Evolutionary conservation across 2,329 filamentous ascomycete genomes (phyloP).

Genomic region (Sarocladiaceae sp.): DNA sequence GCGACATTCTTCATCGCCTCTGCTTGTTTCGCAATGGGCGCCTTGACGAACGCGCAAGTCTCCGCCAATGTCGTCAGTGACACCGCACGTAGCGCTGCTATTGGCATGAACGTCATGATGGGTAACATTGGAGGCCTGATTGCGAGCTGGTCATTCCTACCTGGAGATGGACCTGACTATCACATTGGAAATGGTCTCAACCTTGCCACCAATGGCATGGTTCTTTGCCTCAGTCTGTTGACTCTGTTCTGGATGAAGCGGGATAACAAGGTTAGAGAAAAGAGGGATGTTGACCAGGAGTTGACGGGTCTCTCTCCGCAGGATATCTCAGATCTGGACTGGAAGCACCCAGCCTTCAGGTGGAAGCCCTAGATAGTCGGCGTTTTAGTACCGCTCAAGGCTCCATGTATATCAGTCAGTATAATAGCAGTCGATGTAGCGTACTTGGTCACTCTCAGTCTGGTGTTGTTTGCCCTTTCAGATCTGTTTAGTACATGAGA

Average conservation of each 20-base stretch:
- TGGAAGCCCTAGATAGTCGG: constrained; percentile 35
- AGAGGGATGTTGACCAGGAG: constrained; percentile 32
- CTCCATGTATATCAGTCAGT: no score
- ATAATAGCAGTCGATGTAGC: no score
- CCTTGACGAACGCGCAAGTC: constrained; percentile 63
- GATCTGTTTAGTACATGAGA: no score
- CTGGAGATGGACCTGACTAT: constrained; percentile 60
- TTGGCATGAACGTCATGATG: constrained; percentile 64
- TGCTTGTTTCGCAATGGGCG: constrained; percentile 59
- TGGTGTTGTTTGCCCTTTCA: no score
- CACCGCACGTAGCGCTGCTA: constrained; percentile 62
- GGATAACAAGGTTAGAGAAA: constrained; percentile 48
- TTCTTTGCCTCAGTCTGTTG: constrained; percentile 43
- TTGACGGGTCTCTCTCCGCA: constrained; percentile 47
- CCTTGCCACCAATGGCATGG: constrained; percentile 50
- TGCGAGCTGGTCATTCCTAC: constrained; percentile 61
- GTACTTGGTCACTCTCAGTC: no score
- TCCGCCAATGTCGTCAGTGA: constrained; percentile 70
- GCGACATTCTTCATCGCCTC: constrained; percentile 66
- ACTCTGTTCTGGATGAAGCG: constrained; percentile 57
- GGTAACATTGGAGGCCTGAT: constrained; percentile 69
- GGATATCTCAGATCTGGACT: constrained; percentile 58
- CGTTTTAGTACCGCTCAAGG: background rate
- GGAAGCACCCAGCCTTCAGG: constrained; percentile 61
- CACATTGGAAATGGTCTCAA: constrained; percentile 70